phyloP scores from a whole-genome alignment of 1,284 basidiomycete genomes.

The Athelia sp. region DNA sequence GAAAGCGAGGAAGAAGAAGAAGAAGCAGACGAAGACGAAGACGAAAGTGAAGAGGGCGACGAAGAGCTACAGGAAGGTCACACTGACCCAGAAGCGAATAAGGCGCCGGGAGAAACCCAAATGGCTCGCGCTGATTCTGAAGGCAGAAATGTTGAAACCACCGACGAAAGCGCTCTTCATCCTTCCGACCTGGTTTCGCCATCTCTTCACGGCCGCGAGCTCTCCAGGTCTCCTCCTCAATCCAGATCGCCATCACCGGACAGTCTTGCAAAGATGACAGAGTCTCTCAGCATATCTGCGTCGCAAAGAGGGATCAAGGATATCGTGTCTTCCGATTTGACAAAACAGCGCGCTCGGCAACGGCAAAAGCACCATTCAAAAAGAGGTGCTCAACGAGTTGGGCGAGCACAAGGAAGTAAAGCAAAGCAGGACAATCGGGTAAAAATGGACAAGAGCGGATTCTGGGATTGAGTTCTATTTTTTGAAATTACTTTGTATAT shows the following conservation, averaged over 20 bases:
- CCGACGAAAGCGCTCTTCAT: background rate
- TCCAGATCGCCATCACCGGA: conserved; percentile 37
- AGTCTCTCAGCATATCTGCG: conserved; percentile 19
- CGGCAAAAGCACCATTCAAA: conserved; percentile 73
- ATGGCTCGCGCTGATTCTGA: background rate
- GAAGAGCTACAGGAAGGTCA: conserved; percentile 25
- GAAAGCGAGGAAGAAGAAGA: conserved; percentile 27
- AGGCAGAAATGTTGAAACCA: background rate
- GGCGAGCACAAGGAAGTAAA: conserved; percentile 78
- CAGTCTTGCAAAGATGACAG: conserved; percentile 28
- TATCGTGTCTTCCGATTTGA: conserved; percentile 61
- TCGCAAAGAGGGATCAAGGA: conserved; percentile 37
- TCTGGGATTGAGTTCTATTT: conserved; percentile 54
- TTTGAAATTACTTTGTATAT: background rate
- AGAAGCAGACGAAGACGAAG: too few relatives aligned
- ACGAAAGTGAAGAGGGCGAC: conserved; percentile 20
- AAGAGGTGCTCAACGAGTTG: conserved; percentile 57
- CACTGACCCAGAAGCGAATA: conserved; percentile 17
- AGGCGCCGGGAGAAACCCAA: background rate
- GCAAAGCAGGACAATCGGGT: conserved; percentile 74
- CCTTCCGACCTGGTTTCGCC: background rate
- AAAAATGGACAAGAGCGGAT: conserved; percentile 53
- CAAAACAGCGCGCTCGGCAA: conserved; percentile 56
- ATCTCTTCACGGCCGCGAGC: conserved; percentile 12
- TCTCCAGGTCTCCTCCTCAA: conserved; percentile 41